A percentile compares a stretch with the other conserved stretches of the same genome.
phyloP scores from a whole-genome alignment of 257 asterid species.

The Ehretia macrophylla region DNA sequence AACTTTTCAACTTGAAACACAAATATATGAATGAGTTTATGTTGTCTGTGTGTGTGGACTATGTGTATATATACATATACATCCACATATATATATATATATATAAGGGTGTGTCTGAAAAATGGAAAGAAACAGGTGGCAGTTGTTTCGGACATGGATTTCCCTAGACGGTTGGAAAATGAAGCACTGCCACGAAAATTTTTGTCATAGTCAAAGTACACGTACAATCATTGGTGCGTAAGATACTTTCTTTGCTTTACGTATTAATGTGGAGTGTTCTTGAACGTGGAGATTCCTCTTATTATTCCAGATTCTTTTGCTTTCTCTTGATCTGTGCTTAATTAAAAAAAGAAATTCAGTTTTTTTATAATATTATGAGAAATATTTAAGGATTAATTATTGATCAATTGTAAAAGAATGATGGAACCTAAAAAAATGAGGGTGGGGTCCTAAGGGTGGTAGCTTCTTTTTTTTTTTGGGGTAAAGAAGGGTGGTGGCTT shows the following conservation, averaged over 20 bases:
- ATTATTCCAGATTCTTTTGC: slow-evolving; percentile 7
- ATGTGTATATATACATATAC: too few species aligned
- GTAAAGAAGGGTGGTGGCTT: too few species aligned
- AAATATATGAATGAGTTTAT: too few species aligned
- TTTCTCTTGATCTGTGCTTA: background rate
- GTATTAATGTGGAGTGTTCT: background rate
- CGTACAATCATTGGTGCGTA: background rate
- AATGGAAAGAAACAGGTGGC: slow-evolving; percentile 17
- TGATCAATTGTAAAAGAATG: too few species aligned
- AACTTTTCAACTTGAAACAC: too few species aligned
- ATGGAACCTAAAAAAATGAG: background rate
- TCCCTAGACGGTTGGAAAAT: background rate
- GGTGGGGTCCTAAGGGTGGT: slow-evolving; percentile 4
- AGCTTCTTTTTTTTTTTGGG: too few species aligned
- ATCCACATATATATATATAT: too few species aligned
- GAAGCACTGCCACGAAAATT: background rate
- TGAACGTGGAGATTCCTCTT: slow-evolving; percentile 13
- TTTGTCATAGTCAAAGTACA: background rate
- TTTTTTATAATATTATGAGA: too few species aligned
- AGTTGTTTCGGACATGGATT: background rate
- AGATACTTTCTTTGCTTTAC: background rate
- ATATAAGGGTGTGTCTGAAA: too few species aligned
- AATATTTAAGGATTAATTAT: too few species aligned
- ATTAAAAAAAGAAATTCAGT: background rate
- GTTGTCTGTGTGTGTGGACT: too few species aligned